These are phyloP conservation scores for Dioscorea cayenensis DNA, from an alignment of 116 monocot genomes.

Conservation along the genomic window DNA sequence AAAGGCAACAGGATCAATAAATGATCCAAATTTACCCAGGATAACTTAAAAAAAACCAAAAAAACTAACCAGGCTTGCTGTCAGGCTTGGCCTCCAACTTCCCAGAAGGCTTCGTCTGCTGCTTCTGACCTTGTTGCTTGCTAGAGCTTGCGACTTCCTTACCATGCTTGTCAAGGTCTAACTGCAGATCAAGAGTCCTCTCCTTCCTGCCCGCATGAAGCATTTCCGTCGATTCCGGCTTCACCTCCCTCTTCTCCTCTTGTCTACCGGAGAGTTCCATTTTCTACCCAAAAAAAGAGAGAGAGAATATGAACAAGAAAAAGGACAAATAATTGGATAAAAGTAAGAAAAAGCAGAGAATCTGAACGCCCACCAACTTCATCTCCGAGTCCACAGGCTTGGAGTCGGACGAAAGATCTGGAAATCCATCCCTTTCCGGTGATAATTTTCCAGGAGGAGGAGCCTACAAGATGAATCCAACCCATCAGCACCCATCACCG, in stretches of 20 bases:
- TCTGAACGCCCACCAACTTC: slow-evolving; percentile 34
- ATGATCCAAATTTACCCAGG: neutral
- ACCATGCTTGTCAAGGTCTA: slow-evolving; percentile 57
- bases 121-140: slow-evolving; percentile 29
- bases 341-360: neutral
- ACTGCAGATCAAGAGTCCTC: slow-evolving; percentile 31
- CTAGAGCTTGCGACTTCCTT: slow-evolving; percentile 18
- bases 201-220: slow-evolving; percentile 20
- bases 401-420: slow-evolving; percentile 23
- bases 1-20: neutral
- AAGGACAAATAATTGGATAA: neutral
- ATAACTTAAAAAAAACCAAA: neutral
- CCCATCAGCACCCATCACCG: neutral
- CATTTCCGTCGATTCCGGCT: slow-evolving; percentile 13
- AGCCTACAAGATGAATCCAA: slow-evolving; percentile 30
- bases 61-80: slow-evolving; percentile 24
- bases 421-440: slow-evolving; percentile 43
- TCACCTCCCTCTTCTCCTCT: slow-evolving; percentile 26
- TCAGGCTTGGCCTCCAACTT: slow-evolving; percentile 49
- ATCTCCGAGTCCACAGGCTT: slow-evolving; percentile 24
- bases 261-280: neutral
- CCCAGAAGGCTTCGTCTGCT: slow-evolving; percentile 24
- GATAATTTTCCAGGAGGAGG: slow-evolving; percentile 71
- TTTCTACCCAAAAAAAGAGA: neutral
- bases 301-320: slow-evolving; percentile 2